Base-by-base conservation (phyloP, 306 rosid genomes). In the Crataegus laevigata region DNA sequence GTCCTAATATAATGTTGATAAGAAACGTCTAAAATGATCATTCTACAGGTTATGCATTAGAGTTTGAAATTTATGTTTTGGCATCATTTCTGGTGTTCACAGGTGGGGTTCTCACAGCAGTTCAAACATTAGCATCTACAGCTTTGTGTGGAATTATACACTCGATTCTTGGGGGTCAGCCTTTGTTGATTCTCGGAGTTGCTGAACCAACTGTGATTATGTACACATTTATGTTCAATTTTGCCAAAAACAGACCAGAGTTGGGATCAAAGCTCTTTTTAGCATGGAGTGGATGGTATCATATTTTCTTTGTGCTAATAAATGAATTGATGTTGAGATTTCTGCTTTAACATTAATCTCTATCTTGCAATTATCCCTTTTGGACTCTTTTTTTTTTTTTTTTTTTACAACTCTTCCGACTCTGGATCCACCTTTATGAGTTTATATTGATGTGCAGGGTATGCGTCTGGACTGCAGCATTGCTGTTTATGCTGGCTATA, bases 131-230 rank as follows among this genome's bases (percentile, higher is more conserved):
- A 82, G 90, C 92, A 77, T 91, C 97, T 17, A 91, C 97, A 11
- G 89, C 94, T 25, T 57, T 89, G 59, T 91, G 97, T 86, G 97
- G 97, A 82, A 82, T 89, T 72, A 87, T 91, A 77, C 92, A 91
- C 82, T 89, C 97, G 25, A 84, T 91, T 30, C 79, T 89, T 4
- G 97, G 97, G 78, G 97, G 94, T 66, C 97, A 91, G 78, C 92
- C 97, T 71, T 71, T 91, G 86, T 60, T 91, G 81, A 91, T 91
- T 80, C 94, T 91, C 28, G 97, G 94, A 40, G 97, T 89, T 52
- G 97, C 94, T 34, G 97, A 91, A 79, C 97, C 94, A 60, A 91
- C 97, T 32, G 94, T 91, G 26, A 87, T 91, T 60, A 91, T 91
- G 97, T 91, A 91, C 78, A 91, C 85, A 4, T 87, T 91, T 81